Evolutionary conservation across 805 yeast genomes (phyloP).

Genomic region (Barnettozyma pratensis): DNA sequence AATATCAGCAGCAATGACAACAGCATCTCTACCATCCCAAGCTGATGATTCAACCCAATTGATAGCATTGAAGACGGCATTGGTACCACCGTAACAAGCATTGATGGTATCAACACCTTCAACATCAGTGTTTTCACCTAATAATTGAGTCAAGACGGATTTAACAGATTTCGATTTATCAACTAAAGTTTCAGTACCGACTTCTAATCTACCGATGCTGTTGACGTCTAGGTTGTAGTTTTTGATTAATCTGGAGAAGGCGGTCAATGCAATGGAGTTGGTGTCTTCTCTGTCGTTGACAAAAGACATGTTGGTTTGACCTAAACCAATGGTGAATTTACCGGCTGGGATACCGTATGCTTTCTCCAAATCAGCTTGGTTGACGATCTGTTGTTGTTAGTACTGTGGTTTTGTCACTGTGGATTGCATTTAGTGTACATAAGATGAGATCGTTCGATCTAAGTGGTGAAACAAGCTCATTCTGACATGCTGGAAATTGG

Average conservation of each 20-base stretch:
- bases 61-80: slow-evolving; percentile 86
- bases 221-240: slow-evolving; percentile 79
- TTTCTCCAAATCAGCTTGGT: slow-evolving; percentile 82
- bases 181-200: slow-evolving; percentile 94
- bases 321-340: slow-evolving; percentile 96
- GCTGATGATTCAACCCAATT: slow-evolving; percentile 95
- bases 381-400: slow-evolving; percentile 46
- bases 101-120: slow-evolving; percentile 96
- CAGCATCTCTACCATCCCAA: slow-evolving; percentile 98
- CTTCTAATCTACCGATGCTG: slow-evolving; percentile 90
- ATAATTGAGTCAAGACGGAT: slow-evolving; percentile 90
- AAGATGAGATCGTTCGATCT: too few species aligned
- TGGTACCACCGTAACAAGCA: slow-evolving; percentile 98
- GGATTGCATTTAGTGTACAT: not conserved
- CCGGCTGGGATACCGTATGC: slow-evolving; percentile 87
- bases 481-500: not conserved
- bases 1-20: slow-evolving; percentile 96
- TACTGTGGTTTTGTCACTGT: not conserved
- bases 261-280: slow-evolving; percentile 93
- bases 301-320: slow-evolving; percentile 97
- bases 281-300: slow-evolving; percentile 97
- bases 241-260: slow-evolving; percentile 63
- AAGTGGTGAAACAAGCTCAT: too few species aligned
- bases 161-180: slow-evolving; percentile 97
- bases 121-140: slow-evolving; percentile 81